A percentile compares a stretch with the other conserved stretches of the same genome.
phyloP scores from a whole-genome alignment of 164 flowering plant species.

The Aristolochia californica region DNA sequence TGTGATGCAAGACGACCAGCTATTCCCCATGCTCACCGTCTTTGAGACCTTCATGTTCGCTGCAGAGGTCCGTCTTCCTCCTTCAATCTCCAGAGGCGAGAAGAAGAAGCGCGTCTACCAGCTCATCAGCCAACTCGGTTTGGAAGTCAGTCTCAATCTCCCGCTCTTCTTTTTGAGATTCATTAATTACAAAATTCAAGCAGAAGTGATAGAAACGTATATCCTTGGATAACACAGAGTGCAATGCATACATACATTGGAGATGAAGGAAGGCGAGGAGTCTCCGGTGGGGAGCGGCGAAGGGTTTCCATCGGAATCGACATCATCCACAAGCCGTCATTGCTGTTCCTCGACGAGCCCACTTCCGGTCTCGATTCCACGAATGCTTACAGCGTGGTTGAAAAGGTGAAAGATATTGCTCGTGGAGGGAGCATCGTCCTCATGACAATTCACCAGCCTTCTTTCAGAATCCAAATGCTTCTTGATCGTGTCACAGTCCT shows the following conservation, averaged over 20 bases:
- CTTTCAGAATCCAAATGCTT: conserved; percentile 66
- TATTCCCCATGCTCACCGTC: conserved; percentile 72
- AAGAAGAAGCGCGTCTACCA: conserved; percentile 54
- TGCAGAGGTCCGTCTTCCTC: conserved; percentile 74
- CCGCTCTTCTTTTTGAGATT: background rate
- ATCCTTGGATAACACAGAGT: conserved; percentile 15
- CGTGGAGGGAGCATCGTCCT: conserved; percentile 63
- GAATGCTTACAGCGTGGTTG: conserved; percentile 71
- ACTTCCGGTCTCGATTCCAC: conserved; percentile 79
- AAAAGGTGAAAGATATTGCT: conserved; percentile 69
- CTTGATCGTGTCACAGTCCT: conserved; percentile 57
- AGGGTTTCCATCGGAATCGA: conserved; percentile 79
- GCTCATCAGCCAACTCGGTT: conserved; percentile 61
- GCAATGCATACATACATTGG: conserved; percentile 62
- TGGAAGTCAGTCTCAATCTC: conserved; percentile 29
- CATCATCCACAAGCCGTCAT: conserved; percentile 69
- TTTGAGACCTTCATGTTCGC: conserved; percentile 80
- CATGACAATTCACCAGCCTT: conserved; percentile 85
- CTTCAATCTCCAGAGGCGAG: conserved; percentile 53
- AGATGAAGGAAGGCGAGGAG: conserved; percentile 67
- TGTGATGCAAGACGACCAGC: conserved; percentile 88
- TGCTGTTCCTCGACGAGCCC: conserved; percentile 76
- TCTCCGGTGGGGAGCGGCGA: conserved; percentile 71
- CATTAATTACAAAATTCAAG: too few species aligned
- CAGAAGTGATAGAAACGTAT: background rate